Conservation (phyloP, 768 basidiomycete genomes). For the Auriscalpium orientale region DNA sequence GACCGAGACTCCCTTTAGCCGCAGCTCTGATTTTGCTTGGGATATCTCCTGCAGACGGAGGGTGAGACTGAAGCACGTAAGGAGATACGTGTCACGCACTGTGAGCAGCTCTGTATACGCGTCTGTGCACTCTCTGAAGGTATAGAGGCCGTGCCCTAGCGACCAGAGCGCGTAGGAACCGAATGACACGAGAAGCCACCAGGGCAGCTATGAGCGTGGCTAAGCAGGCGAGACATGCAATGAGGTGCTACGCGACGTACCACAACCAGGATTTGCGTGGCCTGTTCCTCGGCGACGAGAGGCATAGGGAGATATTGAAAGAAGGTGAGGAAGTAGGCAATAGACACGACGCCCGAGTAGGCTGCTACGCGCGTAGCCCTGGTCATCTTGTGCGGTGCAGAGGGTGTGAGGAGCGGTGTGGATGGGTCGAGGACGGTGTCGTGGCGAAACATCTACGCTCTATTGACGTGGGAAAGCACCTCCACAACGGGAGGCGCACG, state of each 20-base stretch:
- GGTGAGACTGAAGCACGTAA: neutral
- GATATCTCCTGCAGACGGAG: constrained; percentile 10
- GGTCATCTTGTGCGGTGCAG: constrained; percentile 37
- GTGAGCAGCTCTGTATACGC: constrained; percentile 63
- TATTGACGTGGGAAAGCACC: neutral
- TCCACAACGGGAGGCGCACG: too few species aligned
- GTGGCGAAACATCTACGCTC: neutral
- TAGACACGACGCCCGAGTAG: constrained; percentile 32
- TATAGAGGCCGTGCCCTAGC: constrained; percentile 67
- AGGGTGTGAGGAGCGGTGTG: neutral
- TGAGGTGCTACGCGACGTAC: constrained; percentile 30
- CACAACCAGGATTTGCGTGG: constrained; percentile 48
- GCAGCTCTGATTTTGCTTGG: constrained; percentile 15
- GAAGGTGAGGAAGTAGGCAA: constrained; percentile 50
- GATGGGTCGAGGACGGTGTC: neutral
- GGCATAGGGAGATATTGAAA: constrained; percentile 50
- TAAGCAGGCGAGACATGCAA: neutral
- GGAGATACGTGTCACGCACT: constrained; percentile 32
- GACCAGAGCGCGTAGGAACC: constrained; percentile 75
- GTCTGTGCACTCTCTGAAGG: constrained; percentile 72
- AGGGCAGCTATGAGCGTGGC: constrained; percentile 52
- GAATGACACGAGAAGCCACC: constrained; percentile 75
- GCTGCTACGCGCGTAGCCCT: constrained; percentile 49
- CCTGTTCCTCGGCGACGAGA: constrained; percentile 38
- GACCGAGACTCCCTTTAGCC: constrained; percentile 12